Base-by-base conservation (phyloP, 2,329 filamentous ascomycete genomes). In the Orbilia javanica region DNA sequence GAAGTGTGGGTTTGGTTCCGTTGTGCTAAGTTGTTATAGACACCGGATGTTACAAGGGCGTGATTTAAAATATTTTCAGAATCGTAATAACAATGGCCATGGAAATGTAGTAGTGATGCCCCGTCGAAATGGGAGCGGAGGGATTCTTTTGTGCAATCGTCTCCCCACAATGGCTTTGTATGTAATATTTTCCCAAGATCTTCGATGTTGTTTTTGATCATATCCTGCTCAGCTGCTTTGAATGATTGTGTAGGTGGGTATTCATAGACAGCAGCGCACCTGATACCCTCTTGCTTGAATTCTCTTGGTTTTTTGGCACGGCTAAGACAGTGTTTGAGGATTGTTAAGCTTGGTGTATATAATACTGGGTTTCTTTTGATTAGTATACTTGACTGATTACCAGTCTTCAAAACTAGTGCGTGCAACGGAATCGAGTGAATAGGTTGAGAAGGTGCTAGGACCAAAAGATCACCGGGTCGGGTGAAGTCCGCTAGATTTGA, bases 1-100 rank as follows among this genome's bases (percentile, higher is more conserved):
- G 20, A 22, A 6, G 8, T 10, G 18, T 6, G 44, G 15, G 4
- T 29, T 29, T 15, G 29, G n/a, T 29, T 22, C 13, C 13, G 3
- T 6, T 29, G 22, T 55, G 50, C 15, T 4, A 55, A 13, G 10
- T 29, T 29, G 50, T 55, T 55, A 22, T 55, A 55, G 20, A 55
- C 29, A 27, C 50, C 50, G 15, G 50, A 15, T 18, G 50, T 29
- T n/a, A 55, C 50, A 10, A 55, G 29, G 15, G 50, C 20, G 29
- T 55, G 50, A 22, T 55, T 55, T 13, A 55, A 18, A 22, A 55
- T 34, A 22, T 55, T 55, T 13, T 2, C 11, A n/a, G 5, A 4
- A 34, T 55, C 50, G 50, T 29, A 55, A 55, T 55, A n/a, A 18
- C 50, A 55, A 29, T 55, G 50, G 7, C 50, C 50, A n/a, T 55